A percentile compares a stretch with the other conserved stretches of the same genome.
Evolutionary conservation across 2,329 filamentous ascomycete species (phyloP).

Genomic region (Lizonia empirigonia): DNA sequence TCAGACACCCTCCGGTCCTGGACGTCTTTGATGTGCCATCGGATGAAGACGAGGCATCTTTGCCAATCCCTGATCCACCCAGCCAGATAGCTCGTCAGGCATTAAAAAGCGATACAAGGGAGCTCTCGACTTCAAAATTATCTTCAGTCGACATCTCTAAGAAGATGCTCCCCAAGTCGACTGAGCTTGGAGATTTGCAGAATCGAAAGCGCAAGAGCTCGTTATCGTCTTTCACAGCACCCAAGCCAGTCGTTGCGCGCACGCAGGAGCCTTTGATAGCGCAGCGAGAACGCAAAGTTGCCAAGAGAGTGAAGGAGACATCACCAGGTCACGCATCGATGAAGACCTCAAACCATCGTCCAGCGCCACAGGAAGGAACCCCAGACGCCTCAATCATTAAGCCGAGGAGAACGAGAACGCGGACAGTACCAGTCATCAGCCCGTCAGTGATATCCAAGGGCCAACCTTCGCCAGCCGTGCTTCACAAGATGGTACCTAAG

Average conservation of each 20-base stretch:
- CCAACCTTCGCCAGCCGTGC: constrained; percentile 41
- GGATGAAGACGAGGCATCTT: constrained; percentile 32
- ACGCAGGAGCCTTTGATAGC: constrained; percentile 15
- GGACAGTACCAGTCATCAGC: constrained; percentile 2
- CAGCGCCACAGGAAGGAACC: background rate
- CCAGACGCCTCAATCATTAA: constrained; percentile 26
- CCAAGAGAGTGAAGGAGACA: constrained; percentile 31
- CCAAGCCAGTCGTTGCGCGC: constrained; percentile 14
- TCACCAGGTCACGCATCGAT: constrained; percentile 21
- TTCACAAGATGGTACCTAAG: constrained; percentile 44
- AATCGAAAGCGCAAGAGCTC: constrained; percentile 42
- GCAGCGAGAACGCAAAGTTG: constrained; percentile 34
- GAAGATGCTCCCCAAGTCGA: constrained; percentile 27
- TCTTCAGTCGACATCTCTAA: constrained; percentile 2
- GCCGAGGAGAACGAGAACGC: constrained; percentile 33
- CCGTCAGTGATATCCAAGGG: constrained; percentile 29
- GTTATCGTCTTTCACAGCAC: constrained; percentile 19
- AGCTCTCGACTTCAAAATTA: background rate
- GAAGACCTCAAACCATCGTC: background rate
- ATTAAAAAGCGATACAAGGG: constrained; percentile 18
- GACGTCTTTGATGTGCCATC: constrained; percentile 37
- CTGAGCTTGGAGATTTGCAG: constrained; percentile 36
- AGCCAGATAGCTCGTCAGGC: constrained; percentile 15
- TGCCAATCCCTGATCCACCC: constrained; percentile 23
- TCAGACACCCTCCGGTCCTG: constrained; percentile 10